A percentile compares a stretch with the other conserved stretches of the same genome.
phyloP scores from a whole-genome alignment of 768 basidiomycete genomes.

The Daedalea quercina region DNA sequence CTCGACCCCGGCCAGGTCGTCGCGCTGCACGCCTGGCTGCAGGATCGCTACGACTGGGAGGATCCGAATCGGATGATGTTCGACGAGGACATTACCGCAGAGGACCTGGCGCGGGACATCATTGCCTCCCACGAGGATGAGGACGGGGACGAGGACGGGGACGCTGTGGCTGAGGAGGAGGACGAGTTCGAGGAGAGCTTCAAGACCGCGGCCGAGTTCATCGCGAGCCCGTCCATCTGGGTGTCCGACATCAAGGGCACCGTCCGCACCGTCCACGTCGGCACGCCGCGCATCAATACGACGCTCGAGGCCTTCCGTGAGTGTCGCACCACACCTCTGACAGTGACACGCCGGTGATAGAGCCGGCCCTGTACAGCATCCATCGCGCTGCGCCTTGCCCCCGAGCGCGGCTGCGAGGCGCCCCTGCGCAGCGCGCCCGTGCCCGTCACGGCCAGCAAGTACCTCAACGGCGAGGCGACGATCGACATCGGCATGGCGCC shows the following conservation, averaged over 20 bases:
- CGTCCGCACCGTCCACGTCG: neutral
- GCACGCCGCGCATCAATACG: neutral
- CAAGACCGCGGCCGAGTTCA: neutral
- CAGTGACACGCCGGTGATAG: neutral
- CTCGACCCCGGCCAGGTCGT: slow-evolving; percentile 26
- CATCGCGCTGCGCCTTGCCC: neutral
- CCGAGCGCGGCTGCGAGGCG: neutral
- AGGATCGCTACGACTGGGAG: slow-evolving; percentile 24
- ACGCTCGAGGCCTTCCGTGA: neutral
- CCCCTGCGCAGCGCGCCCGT: neutral
- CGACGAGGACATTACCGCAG: slow-evolving; percentile 24
- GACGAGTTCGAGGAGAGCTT: neutral
- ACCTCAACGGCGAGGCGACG: slow-evolving; percentile 1
- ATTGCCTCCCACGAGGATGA: neutral
- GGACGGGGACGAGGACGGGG: too few species aligned
- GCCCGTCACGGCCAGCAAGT: neutral
- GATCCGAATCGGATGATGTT: slow-evolving; percentile 25
- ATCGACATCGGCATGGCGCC: slow-evolving; percentile 18
- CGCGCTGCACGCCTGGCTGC: slow-evolving; percentile 27
- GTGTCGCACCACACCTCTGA: neutral
- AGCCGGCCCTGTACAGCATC: neutral
- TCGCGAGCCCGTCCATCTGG: neutral
- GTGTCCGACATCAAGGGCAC: neutral
- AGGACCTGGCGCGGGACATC: slow-evolving; percentile 25
- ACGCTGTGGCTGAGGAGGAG: neutral